Conservation (phyloP, 2,329 filamentous ascomycete genomes). For the Aspergillus sp. region DNA sequence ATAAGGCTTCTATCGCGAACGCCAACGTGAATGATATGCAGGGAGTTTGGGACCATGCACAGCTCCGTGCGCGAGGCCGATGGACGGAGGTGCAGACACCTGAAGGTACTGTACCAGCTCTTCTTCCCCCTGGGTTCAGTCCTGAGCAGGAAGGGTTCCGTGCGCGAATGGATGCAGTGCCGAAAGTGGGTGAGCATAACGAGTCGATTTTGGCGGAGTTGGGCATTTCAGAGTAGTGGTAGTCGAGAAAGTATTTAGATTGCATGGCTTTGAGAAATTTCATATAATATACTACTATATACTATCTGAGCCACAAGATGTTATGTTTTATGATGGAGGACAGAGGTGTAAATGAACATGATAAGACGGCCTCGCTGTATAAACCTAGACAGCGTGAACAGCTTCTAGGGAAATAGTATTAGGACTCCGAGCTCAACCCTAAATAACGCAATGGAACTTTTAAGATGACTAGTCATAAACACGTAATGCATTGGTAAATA, state of each 20-base stretch:
- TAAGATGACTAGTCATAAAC: not conserved
- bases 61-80: conserved; percentile 50
- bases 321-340: no score
- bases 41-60: conserved; percentile 55
- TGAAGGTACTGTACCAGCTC: conserved; percentile 47
- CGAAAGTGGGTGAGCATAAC: conserved; percentile 53
- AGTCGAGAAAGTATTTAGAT: not conserved
- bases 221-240: conserved; percentile 19
- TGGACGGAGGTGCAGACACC: conserved; percentile 55
- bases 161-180: conserved; percentile 41
- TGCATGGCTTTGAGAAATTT: not conserved
- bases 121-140: conserved; percentile 51
- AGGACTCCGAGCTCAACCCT: not conserved
- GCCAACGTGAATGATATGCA: conserved; percentile 57
- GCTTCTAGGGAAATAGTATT: not conserved
- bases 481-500: not conserved
- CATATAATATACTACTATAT: not conserved
- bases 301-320: no score
- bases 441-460: not conserved
- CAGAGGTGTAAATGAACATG: no score
- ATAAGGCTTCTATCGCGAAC: conserved; percentile 54
- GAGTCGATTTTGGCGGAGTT: conserved; percentile 48
- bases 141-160: conserved; percentile 19
- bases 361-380: no score
- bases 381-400: no score